A percentile compares a stretch with the other conserved stretches of the same genome.
Evolutionary conservation across 1,139 yeast species (phyloP).

Genomic region (Diutina catenulata): DNA sequence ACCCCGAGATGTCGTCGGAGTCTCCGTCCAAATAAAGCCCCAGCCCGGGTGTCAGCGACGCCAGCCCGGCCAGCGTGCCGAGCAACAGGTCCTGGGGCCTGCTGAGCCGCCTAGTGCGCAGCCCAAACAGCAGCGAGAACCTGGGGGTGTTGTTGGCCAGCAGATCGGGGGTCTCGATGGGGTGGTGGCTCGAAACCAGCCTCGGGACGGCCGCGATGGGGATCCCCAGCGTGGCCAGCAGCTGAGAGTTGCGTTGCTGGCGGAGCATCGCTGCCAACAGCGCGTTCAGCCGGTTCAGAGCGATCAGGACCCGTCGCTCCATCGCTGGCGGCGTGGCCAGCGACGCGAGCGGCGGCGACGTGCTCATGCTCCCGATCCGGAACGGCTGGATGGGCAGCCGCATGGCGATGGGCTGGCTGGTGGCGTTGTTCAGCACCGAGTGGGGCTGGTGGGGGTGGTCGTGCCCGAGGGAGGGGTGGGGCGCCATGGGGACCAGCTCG

Average conservation of each 20-base stretch:
- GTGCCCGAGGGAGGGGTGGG: background rate
- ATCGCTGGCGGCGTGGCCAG: constrained; percentile 39
- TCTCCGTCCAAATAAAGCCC: background rate
- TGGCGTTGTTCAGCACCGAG: background rate
- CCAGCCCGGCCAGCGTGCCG: constrained; percentile 28
- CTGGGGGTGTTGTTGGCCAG: constrained; percentile 23
- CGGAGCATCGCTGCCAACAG: constrained; percentile 42
- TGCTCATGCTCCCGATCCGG: constrained; percentile 32
- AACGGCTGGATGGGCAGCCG: constrained; percentile 42
- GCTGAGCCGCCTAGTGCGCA: constrained; percentile 33
- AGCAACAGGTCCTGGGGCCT: constrained; percentile 21
- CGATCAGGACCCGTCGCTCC: constrained; percentile 32
- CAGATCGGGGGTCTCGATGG: constrained; percentile 12
- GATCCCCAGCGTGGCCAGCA: constrained; percentile 15
- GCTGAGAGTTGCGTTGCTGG: constrained; percentile 20
- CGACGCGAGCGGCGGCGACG: constrained; percentile 3
- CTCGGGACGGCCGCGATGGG: constrained; percentile 21
- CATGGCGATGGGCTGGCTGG: background rate
- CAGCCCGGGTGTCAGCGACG: constrained; percentile 11
- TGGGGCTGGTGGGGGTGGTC: background rate
- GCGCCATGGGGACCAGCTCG: too few species aligned
- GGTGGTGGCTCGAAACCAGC: constrained; percentile 32
- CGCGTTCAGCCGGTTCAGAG: constrained; percentile 40
- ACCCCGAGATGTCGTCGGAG: constrained; percentile 61
- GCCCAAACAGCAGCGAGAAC: constrained; percentile 47